A percentile compares a stretch with the other conserved stretches of the same genome.
Evolutionary conservation across 2,329 filamentous ascomycete genomes (phyloP).

Genomic region (Botrytis tulipae): DNA sequence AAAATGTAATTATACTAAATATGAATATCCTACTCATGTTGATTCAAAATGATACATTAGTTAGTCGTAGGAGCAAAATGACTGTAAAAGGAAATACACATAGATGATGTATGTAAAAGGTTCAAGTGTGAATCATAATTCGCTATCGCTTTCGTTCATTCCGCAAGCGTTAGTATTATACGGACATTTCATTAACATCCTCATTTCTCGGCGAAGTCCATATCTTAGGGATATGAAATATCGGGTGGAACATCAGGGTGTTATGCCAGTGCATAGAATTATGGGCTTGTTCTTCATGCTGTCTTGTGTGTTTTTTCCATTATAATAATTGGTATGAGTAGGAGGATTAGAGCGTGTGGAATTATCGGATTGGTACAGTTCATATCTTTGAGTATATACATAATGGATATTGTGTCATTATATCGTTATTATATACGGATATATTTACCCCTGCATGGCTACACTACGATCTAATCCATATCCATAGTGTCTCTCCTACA

Average conservation of each 20-base stretch:
- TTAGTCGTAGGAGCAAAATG: background rate
- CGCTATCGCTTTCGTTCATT: background rate
- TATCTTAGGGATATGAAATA: background rate
- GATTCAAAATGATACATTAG: background rate
- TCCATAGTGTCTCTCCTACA: too few relatives aligned
- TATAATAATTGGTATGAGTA: background rate
- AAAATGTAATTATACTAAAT: background rate
- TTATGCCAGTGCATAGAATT: background rate
- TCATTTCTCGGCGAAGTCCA: background rate
- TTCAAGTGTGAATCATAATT: background rate
- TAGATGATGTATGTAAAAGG: background rate
- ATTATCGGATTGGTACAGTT: background rate
- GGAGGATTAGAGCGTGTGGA: background rate
- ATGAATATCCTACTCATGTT: background rate
- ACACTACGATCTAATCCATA: too few relatives aligned
- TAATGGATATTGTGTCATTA: background rate
- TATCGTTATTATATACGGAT: too few relatives aligned
- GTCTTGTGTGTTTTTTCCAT: background rate
- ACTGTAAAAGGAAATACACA: background rate
- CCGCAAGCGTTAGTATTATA: background rate
- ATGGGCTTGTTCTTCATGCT: background rate
- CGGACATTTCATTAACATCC: background rate
- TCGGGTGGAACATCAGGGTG: background rate
- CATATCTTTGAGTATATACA: background rate
- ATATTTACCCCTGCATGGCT: too few relatives aligned